phyloP scores from a whole-genome alignment of 805 yeast species.

The Schwanniomyces polymorphus region DNA sequence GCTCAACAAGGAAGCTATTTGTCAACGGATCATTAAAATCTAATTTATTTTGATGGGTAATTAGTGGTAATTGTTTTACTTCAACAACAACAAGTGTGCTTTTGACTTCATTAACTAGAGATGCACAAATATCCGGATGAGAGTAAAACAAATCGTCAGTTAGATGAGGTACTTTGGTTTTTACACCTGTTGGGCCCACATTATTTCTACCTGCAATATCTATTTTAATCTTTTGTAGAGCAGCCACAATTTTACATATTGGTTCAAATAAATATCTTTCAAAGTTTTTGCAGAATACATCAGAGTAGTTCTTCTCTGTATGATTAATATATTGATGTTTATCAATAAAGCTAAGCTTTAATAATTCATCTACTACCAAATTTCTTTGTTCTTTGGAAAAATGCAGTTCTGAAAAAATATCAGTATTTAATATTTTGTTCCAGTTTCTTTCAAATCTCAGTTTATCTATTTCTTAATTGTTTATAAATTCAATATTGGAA shows the following conservation, averaged over 20 bases:
- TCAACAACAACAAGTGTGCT: not conserved
- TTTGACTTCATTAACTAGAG: not conserved
- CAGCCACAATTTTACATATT: not conserved
- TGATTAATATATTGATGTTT: not conserved
- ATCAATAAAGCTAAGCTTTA: not conserved
- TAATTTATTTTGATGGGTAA: not conserved
- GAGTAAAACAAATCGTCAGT: not conserved
- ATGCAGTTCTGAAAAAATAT: not conserved
- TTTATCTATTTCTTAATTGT: not conserved
- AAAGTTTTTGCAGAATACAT: not conserved
- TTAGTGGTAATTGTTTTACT: conserved; percentile 1
- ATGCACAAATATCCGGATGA: not conserved
- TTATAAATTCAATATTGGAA: not conserved
- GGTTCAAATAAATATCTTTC: not conserved
- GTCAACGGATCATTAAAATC: not conserved
- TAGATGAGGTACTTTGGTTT: conserved; percentile 1
- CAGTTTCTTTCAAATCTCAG: not conserved
- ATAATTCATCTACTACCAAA: not conserved
- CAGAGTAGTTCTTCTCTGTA: not conserved
- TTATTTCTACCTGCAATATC: not conserved
- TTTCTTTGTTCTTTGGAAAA: not conserved
- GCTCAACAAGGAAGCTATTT: not conserved
- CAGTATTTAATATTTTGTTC: not conserved
- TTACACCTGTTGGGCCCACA: not conserved
- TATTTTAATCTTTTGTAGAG: not conserved